Base-by-base conservation (phyloP, 257 asterid species). In the Sherardia arvensis region DNA sequence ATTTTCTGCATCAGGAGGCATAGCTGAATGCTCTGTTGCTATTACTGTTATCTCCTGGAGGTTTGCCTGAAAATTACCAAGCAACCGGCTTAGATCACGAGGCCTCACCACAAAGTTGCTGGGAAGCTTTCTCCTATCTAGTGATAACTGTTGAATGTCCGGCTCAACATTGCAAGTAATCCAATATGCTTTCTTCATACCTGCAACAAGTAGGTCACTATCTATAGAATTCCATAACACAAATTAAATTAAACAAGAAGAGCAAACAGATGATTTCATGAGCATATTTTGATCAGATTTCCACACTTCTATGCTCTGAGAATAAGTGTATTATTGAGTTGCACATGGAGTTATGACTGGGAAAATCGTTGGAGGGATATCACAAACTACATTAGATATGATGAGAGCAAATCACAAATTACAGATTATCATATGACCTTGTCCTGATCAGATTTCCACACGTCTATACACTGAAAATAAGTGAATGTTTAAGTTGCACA, bases 31-130 rank as follows among this genome's bases (percentile, higher is more conserved):
- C 63, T 85, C 87, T 60, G 97, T 87, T 75, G 95, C 94, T 71
- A 92, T 86, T 66, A 92, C 63, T 17, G 98, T 88, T 56, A 92
- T 92, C 86, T 92, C 97, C 75, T 88, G 97, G 67, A 92, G 98
- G 67, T 73, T 86, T 62, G 97, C 75, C 73, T 88, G 98, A 67
- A 88, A 92, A 71, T 92, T 92, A 74, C 84, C 87, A 23, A 92
- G 74, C 66, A 92, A 75, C 66, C 88, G 82, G 79, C 78, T 88
- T 55, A 92, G 87, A 79, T 92, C 95, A 66, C 98, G 91, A 54
- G 98, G 96, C 74, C 87, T 80, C 65, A 80, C 95, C 53, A 85
- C 87, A 71, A 92, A 77, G 79, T 76, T 86, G 89, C 95, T 88
- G 59, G 98, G 98, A 71, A 92, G 93, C 79, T 74, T 84, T 72